Conservation (phyloP, 2,329 filamentous ascomycete genomes). For the Exophiala sp. region DNA sequence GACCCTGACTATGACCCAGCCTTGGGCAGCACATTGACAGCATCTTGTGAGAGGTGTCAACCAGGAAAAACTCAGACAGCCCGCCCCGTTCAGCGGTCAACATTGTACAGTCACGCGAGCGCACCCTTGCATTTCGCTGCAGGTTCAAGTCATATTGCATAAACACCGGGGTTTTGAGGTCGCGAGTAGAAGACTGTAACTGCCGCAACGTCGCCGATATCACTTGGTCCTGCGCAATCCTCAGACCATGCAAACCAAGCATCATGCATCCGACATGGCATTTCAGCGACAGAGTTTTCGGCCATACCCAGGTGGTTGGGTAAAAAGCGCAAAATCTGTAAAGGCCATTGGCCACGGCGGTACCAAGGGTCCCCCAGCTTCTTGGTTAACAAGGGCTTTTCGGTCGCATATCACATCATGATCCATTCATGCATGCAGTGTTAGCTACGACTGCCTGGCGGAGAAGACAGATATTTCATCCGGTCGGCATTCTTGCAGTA, state of each 20-base stretch:
- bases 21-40: not conserved
- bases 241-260: slow-evolving; percentile 3
- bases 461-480: too few relatives aligned
- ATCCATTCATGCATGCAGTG: not conserved
- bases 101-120: not conserved
- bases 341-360: not conserved
- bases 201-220: not conserved
- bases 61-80: not conserved
- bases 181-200: not conserved
- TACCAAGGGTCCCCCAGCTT: not conserved
- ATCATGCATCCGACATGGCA: not conserved
- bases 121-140: not conserved
- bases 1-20: not conserved
- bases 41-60: not conserved
- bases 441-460: not conserved
- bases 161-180: not conserved
- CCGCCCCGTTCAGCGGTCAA: not conserved
- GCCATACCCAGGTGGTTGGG: not conserved
- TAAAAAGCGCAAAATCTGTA: not conserved
- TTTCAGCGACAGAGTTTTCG: not conserved
- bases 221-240: slow-evolving; percentile 4
- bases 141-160: not conserved
- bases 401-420: not conserved
- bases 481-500: too few relatives aligned
- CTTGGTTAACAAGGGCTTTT: not conserved